Conservation (phyloP, 2,329 filamentous ascomycete genomes). For the Penicillium digitatum region DNA sequence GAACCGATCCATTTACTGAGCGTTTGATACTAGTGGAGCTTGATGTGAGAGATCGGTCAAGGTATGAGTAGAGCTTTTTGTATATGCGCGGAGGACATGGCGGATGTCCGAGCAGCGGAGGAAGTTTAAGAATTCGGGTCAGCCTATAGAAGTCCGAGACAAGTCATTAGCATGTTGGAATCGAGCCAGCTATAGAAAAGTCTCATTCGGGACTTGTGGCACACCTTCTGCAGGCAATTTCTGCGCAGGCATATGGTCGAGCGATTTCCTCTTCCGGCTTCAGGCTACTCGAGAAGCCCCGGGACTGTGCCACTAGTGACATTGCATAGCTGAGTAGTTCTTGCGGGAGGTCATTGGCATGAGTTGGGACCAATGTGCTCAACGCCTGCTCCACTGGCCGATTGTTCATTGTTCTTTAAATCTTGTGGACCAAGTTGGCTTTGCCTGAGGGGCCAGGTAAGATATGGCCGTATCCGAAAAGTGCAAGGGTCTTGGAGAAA, state of each 20-base stretch:
- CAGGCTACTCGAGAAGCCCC: conserved; percentile 69
- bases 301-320: conserved; percentile 75
- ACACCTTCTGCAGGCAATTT: conserved; percentile 84
- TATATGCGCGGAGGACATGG: conserved; percentile 78
- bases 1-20: conserved; percentile 33
- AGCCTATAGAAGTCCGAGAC: conserved; percentile 51
- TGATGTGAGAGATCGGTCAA: conserved; percentile 63
- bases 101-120: conserved; percentile 68
- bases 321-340: conserved; percentile 67
- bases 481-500: too few relatives aligned
- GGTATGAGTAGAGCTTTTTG: conserved; percentile 74
- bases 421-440: not conserved
- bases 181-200: not conserved
- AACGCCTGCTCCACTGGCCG: conserved; percentile 69
- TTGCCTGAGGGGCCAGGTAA: not conserved
- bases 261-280: conserved; percentile 85
- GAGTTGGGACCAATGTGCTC: conserved; percentile 68
- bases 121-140: conserved; percentile 71
- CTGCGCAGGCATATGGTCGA: conserved; percentile 76
- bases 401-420: conserved; percentile 56
- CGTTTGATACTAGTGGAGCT: conserved; percentile 36
- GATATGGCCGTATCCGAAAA: not conserved
- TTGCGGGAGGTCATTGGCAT: conserved; percentile 62
- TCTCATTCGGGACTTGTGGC: not conserved
- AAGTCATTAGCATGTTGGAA: not conserved